phyloP scores from a whole-genome alignment of 2,329 filamentous ascomycete genomes.

The Colletotrichum siamense region DNA sequence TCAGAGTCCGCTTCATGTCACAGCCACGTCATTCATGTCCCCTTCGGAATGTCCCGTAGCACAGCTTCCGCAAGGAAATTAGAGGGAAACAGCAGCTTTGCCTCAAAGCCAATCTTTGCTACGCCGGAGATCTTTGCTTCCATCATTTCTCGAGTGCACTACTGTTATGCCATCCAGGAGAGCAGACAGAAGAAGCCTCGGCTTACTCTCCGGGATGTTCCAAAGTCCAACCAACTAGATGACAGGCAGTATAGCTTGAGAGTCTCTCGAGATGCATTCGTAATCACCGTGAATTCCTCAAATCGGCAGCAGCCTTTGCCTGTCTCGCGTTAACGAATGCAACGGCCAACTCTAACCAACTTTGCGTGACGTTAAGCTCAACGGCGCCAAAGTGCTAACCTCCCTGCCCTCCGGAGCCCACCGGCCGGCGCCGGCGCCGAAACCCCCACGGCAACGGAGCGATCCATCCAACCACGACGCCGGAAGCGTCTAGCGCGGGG shows the following conservation, averaged over 20 bases:
- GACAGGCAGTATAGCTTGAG: neutral
- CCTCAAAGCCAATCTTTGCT: neutral
- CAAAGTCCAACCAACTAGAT: neutral
- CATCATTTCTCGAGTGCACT: neutral
- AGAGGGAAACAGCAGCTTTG: neutral
- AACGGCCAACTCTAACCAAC: neutral
- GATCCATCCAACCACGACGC: neutral
- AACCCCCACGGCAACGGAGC: neutral
- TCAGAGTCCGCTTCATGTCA: neutral
- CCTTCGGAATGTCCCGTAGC: neutral
- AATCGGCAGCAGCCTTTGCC: neutral
- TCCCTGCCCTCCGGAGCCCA: neutral
- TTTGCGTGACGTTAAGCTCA: neutral
- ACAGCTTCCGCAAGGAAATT: neutral
- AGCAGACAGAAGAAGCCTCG: neutral
- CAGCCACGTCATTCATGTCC: neutral
- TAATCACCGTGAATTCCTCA: neutral
- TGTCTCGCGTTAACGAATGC: neutral
- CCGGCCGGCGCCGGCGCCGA: neutral
- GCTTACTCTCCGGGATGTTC: neutral
- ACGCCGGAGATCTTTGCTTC: neutral
- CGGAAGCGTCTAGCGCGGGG: neutral
- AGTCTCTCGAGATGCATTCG: neutral
- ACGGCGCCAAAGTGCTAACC: neutral
- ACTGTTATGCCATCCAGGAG: accelerated